phyloP scores from a whole-genome alignment of 345 rosid species.

The Acer negundo region DNA sequence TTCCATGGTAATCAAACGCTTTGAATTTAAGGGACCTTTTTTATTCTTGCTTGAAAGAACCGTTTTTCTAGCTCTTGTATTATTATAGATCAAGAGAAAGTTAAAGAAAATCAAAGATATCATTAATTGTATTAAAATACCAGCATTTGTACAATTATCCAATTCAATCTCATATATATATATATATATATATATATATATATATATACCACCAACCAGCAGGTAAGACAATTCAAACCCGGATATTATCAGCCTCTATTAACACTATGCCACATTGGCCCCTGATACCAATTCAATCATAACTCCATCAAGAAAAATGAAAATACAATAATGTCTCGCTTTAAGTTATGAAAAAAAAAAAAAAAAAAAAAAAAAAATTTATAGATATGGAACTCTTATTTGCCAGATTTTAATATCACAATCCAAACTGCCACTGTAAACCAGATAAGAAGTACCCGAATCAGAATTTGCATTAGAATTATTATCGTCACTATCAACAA shows the following conservation, averaged over 20 bases:
- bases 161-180: background rate
- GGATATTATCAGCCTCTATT: too few species aligned
- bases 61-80: too few species aligned
- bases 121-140: background rate
- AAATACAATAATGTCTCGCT: background rate
- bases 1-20: too few species aligned
- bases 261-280: too few species aligned
- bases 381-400: conserved; percentile 24
- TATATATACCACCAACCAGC: too few species aligned
- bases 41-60: too few species aligned
- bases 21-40: too few species aligned
- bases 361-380: background rate
- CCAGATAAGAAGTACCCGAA: conserved; percentile 31
- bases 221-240: too few species aligned
- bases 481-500: conserved; percentile 6
- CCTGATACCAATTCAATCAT: background rate
- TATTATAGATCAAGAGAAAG: background rate
- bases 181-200: too few species aligned
- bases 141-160: background rate
- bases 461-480: conserved; percentile 20
- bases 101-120: background rate
- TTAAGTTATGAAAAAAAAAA: background rate
- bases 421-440: conserved; percentile 78
- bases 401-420: conserved; percentile 58
- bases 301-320: background rate